A percentile compares a stretch with the other conserved stretches of the same genome.
Conservation (phyloP, 805 yeast species). For the Wickerhamiella nectarea region DNA sequence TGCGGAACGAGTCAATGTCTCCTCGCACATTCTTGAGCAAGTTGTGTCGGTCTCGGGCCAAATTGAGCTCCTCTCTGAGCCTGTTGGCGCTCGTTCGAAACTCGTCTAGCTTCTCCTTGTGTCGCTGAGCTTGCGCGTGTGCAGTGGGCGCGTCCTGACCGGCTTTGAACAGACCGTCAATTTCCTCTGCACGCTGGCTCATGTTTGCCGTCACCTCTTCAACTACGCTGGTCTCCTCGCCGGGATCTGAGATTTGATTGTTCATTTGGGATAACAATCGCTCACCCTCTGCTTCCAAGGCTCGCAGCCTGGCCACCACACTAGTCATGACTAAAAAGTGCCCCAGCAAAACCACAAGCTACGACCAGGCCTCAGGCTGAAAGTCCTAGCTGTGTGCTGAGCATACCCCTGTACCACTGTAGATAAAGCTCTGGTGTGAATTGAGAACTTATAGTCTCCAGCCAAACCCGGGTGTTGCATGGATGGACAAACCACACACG, state of each 20-base stretch:
- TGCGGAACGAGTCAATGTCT: constrained; percentile 60
- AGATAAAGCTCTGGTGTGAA: background rate
- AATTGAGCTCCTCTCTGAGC: constrained; percentile 43
- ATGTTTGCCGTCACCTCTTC: constrained; percentile 39
- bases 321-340: no score
- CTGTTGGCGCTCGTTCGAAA: constrained; percentile 51
- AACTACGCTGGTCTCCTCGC: constrained; percentile 37
- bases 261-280: constrained; percentile 40
- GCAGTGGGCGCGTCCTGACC: constrained; percentile 44
- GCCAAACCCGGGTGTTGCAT: constrained; percentile 27
- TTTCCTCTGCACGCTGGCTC: constrained; percentile 25
- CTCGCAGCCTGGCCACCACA: constrained; percentile 15
- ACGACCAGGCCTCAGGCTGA: constrained; percentile 4
- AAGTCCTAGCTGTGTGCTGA: background rate
- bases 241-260: constrained; percentile 38
- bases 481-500: constrained; percentile 30
- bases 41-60: constrained; percentile 66
- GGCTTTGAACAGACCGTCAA: constrained; percentile 21
- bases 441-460: constrained; percentile 16
- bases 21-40: constrained; percentile 60
- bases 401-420: background rate
- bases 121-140: constrained; percentile 69
- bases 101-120: constrained; percentile 59
- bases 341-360: no score
- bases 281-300: constrained; percentile 58